Evolutionary conservation across 345 rosid genomes (phyloP).

Genomic region (Brassica rapa): DNA sequence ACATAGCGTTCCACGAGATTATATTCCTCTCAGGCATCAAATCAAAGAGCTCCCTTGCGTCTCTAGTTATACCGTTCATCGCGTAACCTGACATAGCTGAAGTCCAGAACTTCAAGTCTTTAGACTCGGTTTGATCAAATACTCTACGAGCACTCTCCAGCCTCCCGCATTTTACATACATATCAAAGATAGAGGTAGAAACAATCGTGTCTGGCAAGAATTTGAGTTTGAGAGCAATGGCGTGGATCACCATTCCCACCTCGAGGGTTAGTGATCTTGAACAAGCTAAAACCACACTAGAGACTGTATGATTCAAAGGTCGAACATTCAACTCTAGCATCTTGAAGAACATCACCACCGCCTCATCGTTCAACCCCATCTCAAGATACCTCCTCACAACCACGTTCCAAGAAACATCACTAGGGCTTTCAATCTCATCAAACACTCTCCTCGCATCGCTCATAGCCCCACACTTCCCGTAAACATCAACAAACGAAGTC

Average conservation of each 20-base stretch:
- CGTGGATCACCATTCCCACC: slow-evolving; percentile 79
- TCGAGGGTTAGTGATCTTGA: slow-evolving; percentile 49
- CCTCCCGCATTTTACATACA: slow-evolving; percentile 68
- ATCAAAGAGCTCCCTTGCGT: slow-evolving; percentile 73
- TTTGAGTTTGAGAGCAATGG: slow-evolving; percentile 48
- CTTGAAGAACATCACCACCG: slow-evolving; percentile 60
- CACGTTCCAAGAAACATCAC: slow-evolving; percentile 84
- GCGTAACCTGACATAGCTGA: slow-evolving; percentile 73
- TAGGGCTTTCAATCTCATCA: slow-evolving; percentile 65
- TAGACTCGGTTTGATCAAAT: slow-evolving; percentile 55
- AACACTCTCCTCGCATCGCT: slow-evolving; percentile 67
- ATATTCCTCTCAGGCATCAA: slow-evolving; percentile 75
- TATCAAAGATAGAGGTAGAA: slow-evolving; percentile 60
- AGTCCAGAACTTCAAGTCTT: slow-evolving; percentile 72
- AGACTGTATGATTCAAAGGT: slow-evolving; percentile 69
- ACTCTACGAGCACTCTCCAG: slow-evolving; percentile 61
- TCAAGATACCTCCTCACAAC: slow-evolving; percentile 81
- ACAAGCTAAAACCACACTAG: slow-evolving; percentile 77
- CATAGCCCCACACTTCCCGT: slow-evolving; percentile 73
- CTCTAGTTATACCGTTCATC: slow-evolving; percentile 53
- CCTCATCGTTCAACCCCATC: slow-evolving; percentile 59
- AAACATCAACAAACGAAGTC: slow-evolving; percentile 79
- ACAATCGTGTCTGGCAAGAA: slow-evolving; percentile 56
- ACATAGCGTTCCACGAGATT: slow-evolving; percentile 83
- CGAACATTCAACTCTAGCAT: slow-evolving; percentile 49